phyloP scores from a whole-genome alignment of 352 stramenopile species.

The Globisporangium yorkense region DNA sequence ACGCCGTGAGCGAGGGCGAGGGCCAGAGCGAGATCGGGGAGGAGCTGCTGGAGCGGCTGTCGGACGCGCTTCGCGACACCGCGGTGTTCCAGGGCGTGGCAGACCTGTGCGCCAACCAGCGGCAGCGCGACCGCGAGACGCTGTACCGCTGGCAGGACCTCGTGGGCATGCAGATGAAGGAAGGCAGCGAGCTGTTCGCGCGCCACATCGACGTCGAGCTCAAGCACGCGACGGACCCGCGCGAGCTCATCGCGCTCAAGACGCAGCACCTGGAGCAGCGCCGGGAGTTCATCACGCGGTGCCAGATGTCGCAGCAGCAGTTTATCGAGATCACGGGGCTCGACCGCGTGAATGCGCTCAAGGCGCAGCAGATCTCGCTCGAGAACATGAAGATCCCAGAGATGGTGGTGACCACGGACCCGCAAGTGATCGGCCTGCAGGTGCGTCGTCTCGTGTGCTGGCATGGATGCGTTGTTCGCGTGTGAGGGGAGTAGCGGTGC shows the following conservation, averaged over 20 bases:
- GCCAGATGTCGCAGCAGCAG: conserved; percentile 69
- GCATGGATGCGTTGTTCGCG: not conserved
- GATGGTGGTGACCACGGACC: conserved; percentile 51
- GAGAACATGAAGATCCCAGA: conserved; percentile 70
- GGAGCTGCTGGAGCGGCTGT: conserved; percentile 53
- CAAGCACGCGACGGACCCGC: conserved; percentile 33
- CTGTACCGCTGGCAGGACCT: conserved; percentile 78
- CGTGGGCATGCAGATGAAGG: conserved; percentile 78
- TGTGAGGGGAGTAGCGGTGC: no score
- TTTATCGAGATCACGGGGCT: conserved; percentile 74
- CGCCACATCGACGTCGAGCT: conserved; percentile 48
- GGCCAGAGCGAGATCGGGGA: conserved; percentile 22
- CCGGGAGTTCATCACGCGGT: conserved; percentile 58
- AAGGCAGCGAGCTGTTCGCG: conserved; percentile 61
- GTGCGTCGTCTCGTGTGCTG: conserved; percentile 16
- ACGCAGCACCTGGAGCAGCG: conserved; percentile 59
- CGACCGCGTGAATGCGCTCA: conserved; percentile 51
- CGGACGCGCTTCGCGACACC: conserved; percentile 51
- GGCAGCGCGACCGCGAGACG: conserved; percentile 58
- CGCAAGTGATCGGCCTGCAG: conserved; percentile 37
- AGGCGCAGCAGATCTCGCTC: conserved; percentile 65
- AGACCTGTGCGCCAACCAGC: conserved; percentile 54
- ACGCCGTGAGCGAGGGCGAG: conserved; percentile 27
- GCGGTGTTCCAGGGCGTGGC: conserved; percentile 63
- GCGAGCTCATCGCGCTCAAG: conserved; percentile 49